Evolutionary conservation across 2,329 filamentous ascomycete genomes (phyloP).

Genomic region (Aspergillus sp.): DNA sequence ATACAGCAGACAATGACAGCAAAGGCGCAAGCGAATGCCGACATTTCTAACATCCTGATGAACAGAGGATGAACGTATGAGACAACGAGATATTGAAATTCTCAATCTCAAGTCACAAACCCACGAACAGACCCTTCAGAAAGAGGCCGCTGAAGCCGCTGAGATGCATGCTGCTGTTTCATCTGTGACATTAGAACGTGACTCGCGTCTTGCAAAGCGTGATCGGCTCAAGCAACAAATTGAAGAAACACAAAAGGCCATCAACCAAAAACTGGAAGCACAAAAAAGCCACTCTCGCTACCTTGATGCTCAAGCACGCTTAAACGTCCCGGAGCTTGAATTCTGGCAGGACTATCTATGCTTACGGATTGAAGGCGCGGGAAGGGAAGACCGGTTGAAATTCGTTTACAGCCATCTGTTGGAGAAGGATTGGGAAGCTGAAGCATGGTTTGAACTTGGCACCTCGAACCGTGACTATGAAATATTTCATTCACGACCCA

Average conservation of each 20-base stretch:
- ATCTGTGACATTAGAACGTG: conserved; percentile 56
- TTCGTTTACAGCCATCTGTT: conserved; percentile 87
- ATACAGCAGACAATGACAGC: conserved; percentile 4
- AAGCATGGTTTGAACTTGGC: conserved; percentile 91
- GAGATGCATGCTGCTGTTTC: conserved; percentile 63
- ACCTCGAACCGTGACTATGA: conserved; percentile 82
- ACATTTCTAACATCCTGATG: conserved; percentile 1
- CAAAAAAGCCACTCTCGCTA: conserved; percentile 60
- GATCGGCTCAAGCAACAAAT: conserved; percentile 59
- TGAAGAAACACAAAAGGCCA: conserved; percentile 47
- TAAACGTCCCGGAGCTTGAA: conserved; percentile 89
- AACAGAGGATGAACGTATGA: conserved; percentile 87
- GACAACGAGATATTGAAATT: conserved; percentile 83
- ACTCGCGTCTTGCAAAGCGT: conserved; percentile 55
- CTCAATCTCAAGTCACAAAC: conserved; percentile 56
- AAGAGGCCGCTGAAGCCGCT: conserved; percentile 60
- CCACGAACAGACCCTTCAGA: conserved; percentile 57
- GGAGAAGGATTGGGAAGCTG: conserved; percentile 81
- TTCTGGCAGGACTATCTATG: conserved; percentile 95
- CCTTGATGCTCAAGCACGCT: conserved; percentile 77
- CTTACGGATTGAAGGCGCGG: conserved; percentile 84
- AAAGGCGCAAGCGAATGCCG: background rate
- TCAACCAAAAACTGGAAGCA: conserved; percentile 46
- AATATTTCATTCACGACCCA: conserved; percentile 75
- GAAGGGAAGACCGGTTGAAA: conserved; percentile 78